Conservation (phyloP, 2,329 filamentous ascomycete species). For the Beauveria pseudobassiana region DNA sequence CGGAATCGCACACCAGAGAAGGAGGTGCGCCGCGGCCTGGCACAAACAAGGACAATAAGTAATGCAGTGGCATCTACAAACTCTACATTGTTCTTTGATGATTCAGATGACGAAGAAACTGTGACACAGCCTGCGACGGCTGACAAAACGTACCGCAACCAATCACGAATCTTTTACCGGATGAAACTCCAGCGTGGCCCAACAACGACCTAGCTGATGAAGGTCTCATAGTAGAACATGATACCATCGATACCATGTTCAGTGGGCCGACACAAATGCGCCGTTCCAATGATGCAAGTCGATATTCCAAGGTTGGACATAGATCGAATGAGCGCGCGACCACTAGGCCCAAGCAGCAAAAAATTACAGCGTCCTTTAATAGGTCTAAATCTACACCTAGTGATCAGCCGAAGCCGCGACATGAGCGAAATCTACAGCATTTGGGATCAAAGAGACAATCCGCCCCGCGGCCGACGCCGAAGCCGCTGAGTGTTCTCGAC, state of each 20-base stretch:
- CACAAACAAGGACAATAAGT: conserved; percentile 29
- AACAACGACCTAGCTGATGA: conserved; percentile 19
- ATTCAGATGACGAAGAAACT: conserved; percentile 35
- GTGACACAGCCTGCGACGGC: conserved; percentile 15
- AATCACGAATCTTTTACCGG: conserved; percentile 19
- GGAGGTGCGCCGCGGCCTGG: conserved; percentile 40
- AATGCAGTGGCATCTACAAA: conserved; percentile 21
- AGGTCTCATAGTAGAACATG: conserved; percentile 40
- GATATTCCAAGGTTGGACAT: conserved; percentile 17
- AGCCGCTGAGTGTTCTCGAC: conserved; percentile 52
- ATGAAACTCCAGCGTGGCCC: neutral
- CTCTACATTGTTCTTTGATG: conserved; percentile 35
- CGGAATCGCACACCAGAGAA: conserved; percentile 29
- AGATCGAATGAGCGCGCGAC: neutral
- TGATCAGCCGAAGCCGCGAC: neutral
- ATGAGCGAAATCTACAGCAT: neutral
- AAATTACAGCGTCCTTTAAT: conserved; percentile 1
- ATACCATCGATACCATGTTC: conserved; percentile 45
- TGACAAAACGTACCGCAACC: conserved; percentile 20
- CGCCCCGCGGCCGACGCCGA: conserved; percentile 26
- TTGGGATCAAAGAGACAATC: conserved; percentile 11
- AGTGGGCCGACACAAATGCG: conserved; percentile 34
- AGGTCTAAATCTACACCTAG: neutral
- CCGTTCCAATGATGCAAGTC: conserved; percentile 5
- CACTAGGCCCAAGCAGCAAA: neutral